These are phyloP conservation scores for Theileria equi DNA, from an alignment of 169 alveolate genomes.

Conservation along the genomic window DNA sequence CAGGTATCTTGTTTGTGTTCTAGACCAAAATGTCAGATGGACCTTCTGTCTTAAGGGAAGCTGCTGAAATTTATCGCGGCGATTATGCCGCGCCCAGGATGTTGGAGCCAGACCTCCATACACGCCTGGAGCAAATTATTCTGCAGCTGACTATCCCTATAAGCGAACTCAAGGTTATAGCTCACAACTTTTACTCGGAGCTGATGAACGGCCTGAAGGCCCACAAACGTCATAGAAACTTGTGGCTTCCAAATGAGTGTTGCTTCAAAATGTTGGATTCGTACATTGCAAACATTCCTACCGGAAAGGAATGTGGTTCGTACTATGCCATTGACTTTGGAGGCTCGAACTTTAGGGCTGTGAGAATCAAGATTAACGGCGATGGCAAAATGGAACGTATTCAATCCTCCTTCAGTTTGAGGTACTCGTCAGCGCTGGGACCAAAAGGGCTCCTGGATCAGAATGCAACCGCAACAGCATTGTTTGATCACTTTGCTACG, in stretches of 20 bases:
- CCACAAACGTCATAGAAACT: slow-evolving; percentile 71
- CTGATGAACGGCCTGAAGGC: slow-evolving; percentile 72
- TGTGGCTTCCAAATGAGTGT: slow-evolving; percentile 77
- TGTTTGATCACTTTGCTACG: slow-evolving; percentile 79
- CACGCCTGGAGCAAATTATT: slow-evolving; percentile 39
- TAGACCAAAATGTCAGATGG: slow-evolving; percentile 34
- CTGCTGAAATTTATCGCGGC: slow-evolving; percentile 43
- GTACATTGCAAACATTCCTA: slow-evolving; percentile 77
- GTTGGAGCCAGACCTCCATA: slow-evolving; percentile 21
- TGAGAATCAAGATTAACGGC: slow-evolving; percentile 78
- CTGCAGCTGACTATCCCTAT: slow-evolving; percentile 42
- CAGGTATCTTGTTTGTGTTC: no score
- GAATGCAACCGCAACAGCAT: slow-evolving; percentile 77
- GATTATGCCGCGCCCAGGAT: slow-evolving; percentile 29
- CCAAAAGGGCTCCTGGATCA: slow-evolving; percentile 80
- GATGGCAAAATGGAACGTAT: slow-evolving; percentile 75
- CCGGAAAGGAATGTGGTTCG: slow-evolving; percentile 84
- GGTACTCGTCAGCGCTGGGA: slow-evolving; percentile 68
- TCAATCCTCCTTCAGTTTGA: slow-evolving; percentile 66
- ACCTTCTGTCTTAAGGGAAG: slow-evolving; percentile 46
- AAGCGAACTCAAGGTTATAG: slow-evolving; percentile 51
- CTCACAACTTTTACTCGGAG: slow-evolving; percentile 61
- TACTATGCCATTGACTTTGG: slow-evolving; percentile 88
- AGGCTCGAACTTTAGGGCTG: slow-evolving; percentile 85
- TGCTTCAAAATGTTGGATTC: slow-evolving; percentile 84